phyloP scores from a whole-genome alignment of 1,139 yeast species.

The Geotrichum carabidarum region DNA sequence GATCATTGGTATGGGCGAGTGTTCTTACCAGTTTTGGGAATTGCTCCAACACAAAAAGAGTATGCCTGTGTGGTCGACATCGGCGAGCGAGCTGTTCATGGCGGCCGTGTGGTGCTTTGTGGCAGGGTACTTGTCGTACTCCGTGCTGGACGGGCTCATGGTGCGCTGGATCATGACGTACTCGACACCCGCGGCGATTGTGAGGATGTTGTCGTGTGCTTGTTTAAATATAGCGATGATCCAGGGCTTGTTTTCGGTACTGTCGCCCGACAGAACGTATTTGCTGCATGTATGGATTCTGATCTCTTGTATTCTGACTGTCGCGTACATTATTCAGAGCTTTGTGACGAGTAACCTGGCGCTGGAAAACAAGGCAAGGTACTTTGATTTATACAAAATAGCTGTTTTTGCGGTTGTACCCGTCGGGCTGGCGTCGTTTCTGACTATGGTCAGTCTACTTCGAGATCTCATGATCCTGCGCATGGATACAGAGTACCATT shows the following conservation, averaged over 20 bases:
- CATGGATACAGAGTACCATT: constrained; percentile 53
- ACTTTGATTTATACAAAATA: constrained; percentile 68
- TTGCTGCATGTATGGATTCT: constrained; percentile 88
- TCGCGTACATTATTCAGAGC: constrained; percentile 79
- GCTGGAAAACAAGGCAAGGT: constrained; percentile 41
- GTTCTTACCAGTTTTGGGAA: constrained; percentile 48
- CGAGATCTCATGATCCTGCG: constrained; percentile 71
- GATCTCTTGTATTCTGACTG: constrained; percentile 76
- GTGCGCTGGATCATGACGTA: constrained; percentile 88
- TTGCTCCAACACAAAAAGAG: constrained; percentile 21
- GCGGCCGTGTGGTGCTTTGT: constrained; percentile 56
- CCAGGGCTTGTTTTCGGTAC: constrained; percentile 54
- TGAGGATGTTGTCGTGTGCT: constrained; percentile 78
- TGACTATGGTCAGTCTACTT: constrained; percentile 81
- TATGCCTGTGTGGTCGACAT: constrained; percentile 34
- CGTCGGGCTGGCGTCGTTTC: constrained; percentile 87
- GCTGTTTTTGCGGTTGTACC: constrained; percentile 97
- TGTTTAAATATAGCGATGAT: constrained; percentile 66
- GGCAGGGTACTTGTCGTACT: constrained; percentile 75
- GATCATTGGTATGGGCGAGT: constrained; percentile 49
- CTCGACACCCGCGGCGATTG: constrained; percentile 79
- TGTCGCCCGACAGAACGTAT: constrained; percentile 49
- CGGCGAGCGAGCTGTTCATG: constrained; percentile 40
- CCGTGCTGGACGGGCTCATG: constrained; percentile 84
- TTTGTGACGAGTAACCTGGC: constrained; percentile 84